Evolutionary conservation across 768 basidiomycete species (phyloP), one percentile per base, ranked within the genome.

Genomic region (Russula compacta): DNA sequence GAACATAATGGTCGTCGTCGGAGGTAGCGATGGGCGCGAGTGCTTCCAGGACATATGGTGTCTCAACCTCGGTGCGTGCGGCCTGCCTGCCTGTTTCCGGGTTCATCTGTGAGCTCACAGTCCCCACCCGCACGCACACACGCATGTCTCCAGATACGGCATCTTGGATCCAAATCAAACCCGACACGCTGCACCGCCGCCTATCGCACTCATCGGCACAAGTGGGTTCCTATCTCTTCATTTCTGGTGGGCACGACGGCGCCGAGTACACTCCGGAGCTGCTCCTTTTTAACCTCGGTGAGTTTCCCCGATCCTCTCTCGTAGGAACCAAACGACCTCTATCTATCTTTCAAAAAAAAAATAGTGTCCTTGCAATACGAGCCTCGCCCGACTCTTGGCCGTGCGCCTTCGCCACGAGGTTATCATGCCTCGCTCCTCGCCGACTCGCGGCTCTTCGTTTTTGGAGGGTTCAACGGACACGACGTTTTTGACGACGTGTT

Each of bases 31-130:
- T 71, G 93, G 93, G 4, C 82, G 82, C 58, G 87, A 91, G 64
- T 90, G 87, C 58, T 97, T 94, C 69, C 84, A 83, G 14, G 92
- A 97, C 69, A 81, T 98, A 0, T 94, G 90, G 84, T 84, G 85
- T 64, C 72, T 98, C 59, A 83, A 95, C 69, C 76, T 98, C 29
- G 85, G 95, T 95, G 70, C 61, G 85, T 77, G 38, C 19, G 21
- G 35, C 46, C n/a, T 6, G 11, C 40, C 19, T 12, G 29, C 46
- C 29, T 3, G 9, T 17, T 36, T 29, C 21, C 33, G 33, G n/a
- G 14, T 24, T 47, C 24, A 15, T n/a, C 32, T 15, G 9, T 12
- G 4, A 50, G 15, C 47, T 52, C 14, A 15, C 11, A 15, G n/a
- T n/a, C n/a, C n/a, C n/a, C n/a, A n/a, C n/a, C n/a, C n/a, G n/a